Conservation (phyloP, 345 rosid genomes). For the Citrus mangshanensis region DNA sequence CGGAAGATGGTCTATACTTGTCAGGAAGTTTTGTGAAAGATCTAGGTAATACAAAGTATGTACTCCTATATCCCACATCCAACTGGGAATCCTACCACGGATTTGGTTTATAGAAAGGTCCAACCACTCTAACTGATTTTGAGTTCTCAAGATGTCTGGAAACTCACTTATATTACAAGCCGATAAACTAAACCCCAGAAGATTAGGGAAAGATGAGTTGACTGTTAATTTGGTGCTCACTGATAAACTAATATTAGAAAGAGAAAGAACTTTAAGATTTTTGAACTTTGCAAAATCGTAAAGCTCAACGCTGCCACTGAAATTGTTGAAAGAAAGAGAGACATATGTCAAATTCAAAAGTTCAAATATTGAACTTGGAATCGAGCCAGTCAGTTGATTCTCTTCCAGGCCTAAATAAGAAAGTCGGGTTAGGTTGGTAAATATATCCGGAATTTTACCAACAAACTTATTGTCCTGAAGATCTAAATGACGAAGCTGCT, state of each 20-base stretch:
- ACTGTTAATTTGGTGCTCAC: not conserved
- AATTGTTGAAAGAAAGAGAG: too few relatives aligned
- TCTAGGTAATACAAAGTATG: accelerated
- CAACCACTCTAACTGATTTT: not conserved
- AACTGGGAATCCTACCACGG: too few relatives aligned
- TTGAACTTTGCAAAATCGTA: slow-evolving; percentile 7
- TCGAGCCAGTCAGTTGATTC: not conserved
- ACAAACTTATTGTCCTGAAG: accelerated
- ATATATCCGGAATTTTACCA: not conserved
- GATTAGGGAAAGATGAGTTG: not conserved
- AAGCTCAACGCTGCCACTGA: not conserved
- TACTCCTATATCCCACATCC: not conserved
- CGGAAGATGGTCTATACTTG: not conserved
- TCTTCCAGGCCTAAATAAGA: accelerated
- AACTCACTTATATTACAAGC: not conserved
- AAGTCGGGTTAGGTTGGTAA: not conserved
- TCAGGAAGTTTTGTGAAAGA: not conserved
- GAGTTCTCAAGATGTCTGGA: not conserved
- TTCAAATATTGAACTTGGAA: slow-evolving; percentile 1
- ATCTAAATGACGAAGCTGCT: too few relatives aligned
- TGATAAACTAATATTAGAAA: not conserved
- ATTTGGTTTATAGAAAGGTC: not conserved
- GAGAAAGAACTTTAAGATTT: not conserved
- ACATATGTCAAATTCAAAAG: too few relatives aligned
- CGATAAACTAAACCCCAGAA: accelerated